Conservation (phyloP, 768 basidiomycete species). For the Tricholoma flavovirens region DNA sequence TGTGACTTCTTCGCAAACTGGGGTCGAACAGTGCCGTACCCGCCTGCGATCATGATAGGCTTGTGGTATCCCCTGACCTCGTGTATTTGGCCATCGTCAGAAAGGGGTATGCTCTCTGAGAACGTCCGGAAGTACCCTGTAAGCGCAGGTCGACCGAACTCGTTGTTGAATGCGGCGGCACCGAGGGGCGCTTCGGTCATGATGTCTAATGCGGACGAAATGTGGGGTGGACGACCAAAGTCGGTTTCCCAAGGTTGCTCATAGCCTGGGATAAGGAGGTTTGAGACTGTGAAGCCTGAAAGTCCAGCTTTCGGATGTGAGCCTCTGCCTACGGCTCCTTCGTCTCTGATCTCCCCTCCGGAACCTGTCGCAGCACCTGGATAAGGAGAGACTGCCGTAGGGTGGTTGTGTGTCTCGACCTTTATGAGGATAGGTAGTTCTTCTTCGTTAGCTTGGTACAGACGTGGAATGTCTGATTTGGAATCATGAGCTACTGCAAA, state of each 20-base stretch:
- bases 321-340: conserved; percentile 92
- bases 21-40: conserved; percentile 88
- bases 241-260: conserved; percentile 95
- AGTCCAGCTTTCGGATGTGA: conserved; percentile 96
- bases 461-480: conserved; percentile 20
- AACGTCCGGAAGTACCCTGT: conserved; percentile 96
- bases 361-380: conserved; percentile 99
- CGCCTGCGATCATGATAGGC: conserved; percentile 99
- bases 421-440: conserved; percentile 89
- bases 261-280: conserved; percentile 87
- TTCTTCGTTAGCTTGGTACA: conserved; percentile 60
- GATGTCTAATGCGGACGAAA: conserved; percentile 91
- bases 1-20: conserved; percentile 72
- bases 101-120: conserved; percentile 63
- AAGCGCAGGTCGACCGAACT: conserved; percentile 92
- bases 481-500: conserved; percentile 50
- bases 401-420: conserved; percentile 99
- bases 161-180: conserved; percentile 95
- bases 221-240: conserved; percentile 85
- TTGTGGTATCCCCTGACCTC: conserved; percentile 97
- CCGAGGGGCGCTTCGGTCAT: conserved; percentile 97
- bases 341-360: conserved; percentile 97
- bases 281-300: conserved; percentile 88
- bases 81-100: conserved; percentile 36
- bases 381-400: conserved; percentile 96